Evolutionary conservation across 306 rosid genomes (phyloP), one percentile per base, ranked within the genome.

Genomic region (Rosa chinensis): DNA sequence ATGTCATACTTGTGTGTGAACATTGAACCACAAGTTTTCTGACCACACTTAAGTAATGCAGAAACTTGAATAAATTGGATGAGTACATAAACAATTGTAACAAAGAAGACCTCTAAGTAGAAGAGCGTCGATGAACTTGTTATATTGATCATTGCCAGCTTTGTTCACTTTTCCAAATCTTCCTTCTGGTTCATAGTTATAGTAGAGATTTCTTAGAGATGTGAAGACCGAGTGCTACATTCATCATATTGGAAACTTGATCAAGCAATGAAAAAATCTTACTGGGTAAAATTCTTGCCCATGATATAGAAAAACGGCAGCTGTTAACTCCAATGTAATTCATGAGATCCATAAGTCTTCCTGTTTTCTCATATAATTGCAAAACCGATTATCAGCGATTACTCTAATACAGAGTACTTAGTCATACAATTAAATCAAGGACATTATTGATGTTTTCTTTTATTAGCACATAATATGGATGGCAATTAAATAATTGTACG

Each of bases 201-300:
- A 37, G 13, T n/a, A 43, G 6, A 28, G 16, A 9, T 70, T 39
- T 20, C 20, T 32, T 10, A 53, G 73, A 72, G 61, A 56, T 37
- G 13, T 66, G 35, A 76, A 28, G 16, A 69, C 10, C 59, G 52
- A 21, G 61, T 66, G 21, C 5, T 45, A 16, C 42, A 52, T 6
- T 55, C n/a, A 37, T 43, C 64, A 55, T 53, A 48, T 20, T 32
- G 10, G 28, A 61, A 75, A 74, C 23, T 39, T 16, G 35, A 8
- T 37, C 40, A 47, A 32, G 35, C 1, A 9, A n/a, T 21, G 84
- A 75, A 66, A 52, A 66, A 63, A 35, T 18, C 86, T 67, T 88
- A 81, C 93, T 75, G 6, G 94, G 94, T 72, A 89, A 66, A 72
- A 93, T 88, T 87, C 97, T 85, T 76, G 94, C 89, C 98, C 97